These are phyloP conservation scores for Coprinopsis cinerea DNA, from an alignment of 768 basidiomycete species.

Conservation along the genomic window DNA sequence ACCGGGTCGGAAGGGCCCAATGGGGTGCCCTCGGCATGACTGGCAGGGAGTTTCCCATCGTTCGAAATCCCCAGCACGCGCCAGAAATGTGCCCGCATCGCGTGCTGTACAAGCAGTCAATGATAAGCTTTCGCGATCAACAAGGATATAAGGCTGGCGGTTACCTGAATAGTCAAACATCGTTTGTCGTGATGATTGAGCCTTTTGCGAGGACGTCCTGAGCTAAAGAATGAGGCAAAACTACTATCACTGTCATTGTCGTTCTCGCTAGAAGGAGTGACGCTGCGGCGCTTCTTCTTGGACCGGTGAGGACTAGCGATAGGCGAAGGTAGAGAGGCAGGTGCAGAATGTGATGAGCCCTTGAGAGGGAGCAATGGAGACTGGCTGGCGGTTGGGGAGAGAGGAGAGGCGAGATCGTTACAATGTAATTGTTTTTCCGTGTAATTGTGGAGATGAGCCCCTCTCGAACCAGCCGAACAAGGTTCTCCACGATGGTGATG, in stretches of 20 bases:
- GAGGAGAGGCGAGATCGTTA: no score
- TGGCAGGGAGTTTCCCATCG: constrained; percentile 57
- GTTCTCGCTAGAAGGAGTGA: constrained; percentile 1
- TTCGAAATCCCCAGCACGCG: constrained; percentile 49
- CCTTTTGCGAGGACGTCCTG: constrained; percentile 28
- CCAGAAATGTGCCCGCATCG: constrained; percentile 63
- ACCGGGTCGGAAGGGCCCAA: constrained; percentile 47
- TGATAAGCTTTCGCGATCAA: background rate
- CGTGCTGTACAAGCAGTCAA: constrained; percentile 40
- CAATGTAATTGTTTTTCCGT: no score
- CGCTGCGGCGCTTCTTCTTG: constrained; percentile 8
- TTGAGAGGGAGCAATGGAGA: background rate
- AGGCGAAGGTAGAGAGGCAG: background rate
- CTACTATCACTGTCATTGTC: constrained; percentile 4
- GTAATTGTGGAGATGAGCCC: no score
- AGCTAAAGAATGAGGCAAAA: background rate
- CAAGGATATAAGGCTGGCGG: constrained; percentile 7
- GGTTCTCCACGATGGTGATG: no score
- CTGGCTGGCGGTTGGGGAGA: background rate
- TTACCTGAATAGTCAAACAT: constrained; percentile 63
- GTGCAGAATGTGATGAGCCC: background rate
- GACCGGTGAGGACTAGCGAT: background rate
- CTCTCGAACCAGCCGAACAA: no score
- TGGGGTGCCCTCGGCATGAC: constrained; percentile 48
- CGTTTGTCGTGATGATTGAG: constrained; percentile 58